phyloP scores from a whole-genome alignment of 495 filamentous ascomycete species.

The Jackrogersella multiformis region DNA sequence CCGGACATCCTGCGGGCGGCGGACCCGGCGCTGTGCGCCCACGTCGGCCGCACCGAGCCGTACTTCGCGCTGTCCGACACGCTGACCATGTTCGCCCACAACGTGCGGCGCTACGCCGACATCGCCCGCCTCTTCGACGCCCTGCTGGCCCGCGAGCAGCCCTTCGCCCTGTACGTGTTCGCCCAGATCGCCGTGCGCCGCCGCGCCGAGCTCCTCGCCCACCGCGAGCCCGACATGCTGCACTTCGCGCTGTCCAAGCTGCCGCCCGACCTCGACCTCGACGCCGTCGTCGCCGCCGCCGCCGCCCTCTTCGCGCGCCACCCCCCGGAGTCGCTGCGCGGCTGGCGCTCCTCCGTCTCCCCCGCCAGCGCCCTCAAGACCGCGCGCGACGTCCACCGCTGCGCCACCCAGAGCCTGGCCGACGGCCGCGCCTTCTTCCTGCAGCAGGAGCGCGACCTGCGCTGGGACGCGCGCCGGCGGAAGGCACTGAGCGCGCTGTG shows the following conservation, averaged over 20 bases:
- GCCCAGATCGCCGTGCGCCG: conserved; percentile 85
- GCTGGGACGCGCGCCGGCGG: conserved; percentile 66
- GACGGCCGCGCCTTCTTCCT: conserved; percentile 67
- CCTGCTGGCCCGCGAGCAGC: conserved; percentile 82
- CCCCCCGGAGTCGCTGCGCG: conserved; percentile 77
- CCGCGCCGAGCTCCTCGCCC: conserved; percentile 81
- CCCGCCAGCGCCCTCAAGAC: conserved; percentile 85
- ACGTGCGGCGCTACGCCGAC: conserved; percentile 87
- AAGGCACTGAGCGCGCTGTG: conserved; percentile 62
- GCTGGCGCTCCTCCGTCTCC: conserved; percentile 76
- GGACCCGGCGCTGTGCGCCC: conserved; percentile 72
- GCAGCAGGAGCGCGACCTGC: conserved; percentile 72
- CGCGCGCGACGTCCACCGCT: conserved; percentile 59
- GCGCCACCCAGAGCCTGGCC: conserved; percentile 58
- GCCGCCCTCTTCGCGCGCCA: conserved; percentile 66
- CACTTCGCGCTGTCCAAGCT: conserved; percentile 89
- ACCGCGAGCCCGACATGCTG: conserved; percentile 94
- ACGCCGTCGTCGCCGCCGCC: conserved; percentile 74
- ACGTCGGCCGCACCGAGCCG: conserved; percentile 79
- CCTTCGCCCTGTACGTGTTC: conserved; percentile 89
- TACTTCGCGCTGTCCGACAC: conserved; percentile 93
- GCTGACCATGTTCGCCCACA: conserved; percentile 94
- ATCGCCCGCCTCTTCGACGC: conserved; percentile 91
- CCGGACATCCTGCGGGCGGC: conserved; percentile 77
- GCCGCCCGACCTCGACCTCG: conserved; percentile 83